Evolutionary conservation across 2,329 filamentous ascomycete species (phyloP).

Genomic region (Claviceps capensis): DNA sequence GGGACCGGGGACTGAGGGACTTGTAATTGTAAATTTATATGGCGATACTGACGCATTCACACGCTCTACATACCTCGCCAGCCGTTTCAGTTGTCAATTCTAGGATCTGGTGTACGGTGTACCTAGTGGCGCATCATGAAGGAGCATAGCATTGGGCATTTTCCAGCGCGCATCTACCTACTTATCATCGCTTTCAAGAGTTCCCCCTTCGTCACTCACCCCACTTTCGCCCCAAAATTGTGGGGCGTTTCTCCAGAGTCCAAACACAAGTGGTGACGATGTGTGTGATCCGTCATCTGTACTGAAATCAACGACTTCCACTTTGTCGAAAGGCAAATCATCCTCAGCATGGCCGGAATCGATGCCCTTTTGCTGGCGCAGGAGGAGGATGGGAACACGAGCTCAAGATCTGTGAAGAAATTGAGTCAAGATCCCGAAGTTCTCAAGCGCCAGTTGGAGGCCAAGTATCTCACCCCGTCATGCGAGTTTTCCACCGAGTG

Average conservation of each 20-base stretch:
- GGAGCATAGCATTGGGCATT: too few species aligned
- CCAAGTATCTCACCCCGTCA: slow-evolving; percentile 67
- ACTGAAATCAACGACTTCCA: not conserved
- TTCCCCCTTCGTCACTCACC: not conserved
- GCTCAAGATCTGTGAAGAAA: slow-evolving; percentile 4
- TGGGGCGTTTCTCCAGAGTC: not conserved
- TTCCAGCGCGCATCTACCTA: too few species aligned
- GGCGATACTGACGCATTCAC: slow-evolving; percentile 25
- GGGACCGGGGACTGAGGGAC: slow-evolving; percentile 19
- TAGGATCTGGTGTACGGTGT: not conserved
- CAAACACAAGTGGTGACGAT: not conserved
- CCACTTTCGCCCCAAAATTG: not conserved
- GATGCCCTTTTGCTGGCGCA: slow-evolving; percentile 20
- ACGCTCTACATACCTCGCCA: slow-evolving; percentile 12
- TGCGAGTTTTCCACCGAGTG: slow-evolving; percentile 68
- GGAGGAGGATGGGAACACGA: slow-evolving; percentile 8
- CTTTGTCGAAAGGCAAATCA: not conserved
- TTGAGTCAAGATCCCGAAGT: slow-evolving; percentile 36
- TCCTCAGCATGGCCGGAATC: slow-evolving; percentile 19
- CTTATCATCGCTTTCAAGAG: too few species aligned
- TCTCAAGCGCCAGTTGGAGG: slow-evolving; percentile 58
- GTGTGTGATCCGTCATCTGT: slow-evolving; percentile 1
- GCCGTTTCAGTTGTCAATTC: slow-evolving; percentile 6
- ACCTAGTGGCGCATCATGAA: too few species aligned
- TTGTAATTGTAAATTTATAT: slow-evolving; percentile 30